Percentiles rank a stretch among this genome's conserved stretches.
These are phyloP conservation scores for Serendipita sp. DNA, from an alignment of 768 basidiomycete species.

Conservation along the genomic window DNA sequence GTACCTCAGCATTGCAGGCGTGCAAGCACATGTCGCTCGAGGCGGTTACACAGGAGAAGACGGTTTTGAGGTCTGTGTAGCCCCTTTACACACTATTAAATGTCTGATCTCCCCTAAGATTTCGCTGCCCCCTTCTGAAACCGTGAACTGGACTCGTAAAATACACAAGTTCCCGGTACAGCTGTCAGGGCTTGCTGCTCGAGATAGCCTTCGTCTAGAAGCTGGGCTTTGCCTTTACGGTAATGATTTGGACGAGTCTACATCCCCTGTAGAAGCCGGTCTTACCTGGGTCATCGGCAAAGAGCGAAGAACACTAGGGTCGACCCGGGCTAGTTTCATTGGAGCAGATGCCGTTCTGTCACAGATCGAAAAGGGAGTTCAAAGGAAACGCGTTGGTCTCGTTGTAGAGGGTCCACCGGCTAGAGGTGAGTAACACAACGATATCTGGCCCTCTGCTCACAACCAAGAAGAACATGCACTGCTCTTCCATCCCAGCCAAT, in stretches of 20 bases:
- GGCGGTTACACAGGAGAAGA: conserved; percentile 98
- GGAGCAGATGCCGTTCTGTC: conserved; percentile 56
- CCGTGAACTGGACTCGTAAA: conserved; percentile 42
- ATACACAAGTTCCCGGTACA: conserved; percentile 33
- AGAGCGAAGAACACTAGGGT: conserved; percentile 41
- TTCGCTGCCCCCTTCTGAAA: conserved; percentile 67
- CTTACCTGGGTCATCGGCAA: conserved; percentile 95
- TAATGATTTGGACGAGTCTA: conserved; percentile 76
- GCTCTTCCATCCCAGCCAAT: conserved; percentile 40
- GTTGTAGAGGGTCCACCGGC: conserved; percentile 75
- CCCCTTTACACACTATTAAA: background rate
- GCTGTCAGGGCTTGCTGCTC: conserved; percentile 77
- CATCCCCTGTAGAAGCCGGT: conserved; percentile 79
- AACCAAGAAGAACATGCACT: conserved; percentile 51
- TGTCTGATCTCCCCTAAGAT: conserved; percentile 33
- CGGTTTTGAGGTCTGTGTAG: conserved; percentile 67
- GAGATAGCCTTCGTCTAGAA: conserved; percentile 87
- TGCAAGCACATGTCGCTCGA: conserved; percentile 74
- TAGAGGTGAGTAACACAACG: conserved; percentile 36
- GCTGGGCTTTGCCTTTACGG: conserved; percentile 97
- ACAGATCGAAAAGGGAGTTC: conserved; percentile 67
- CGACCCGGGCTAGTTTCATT: conserved; percentile 43
- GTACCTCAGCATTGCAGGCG: conserved; percentile 60
- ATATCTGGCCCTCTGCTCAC: background rate
- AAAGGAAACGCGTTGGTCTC: conserved; percentile 64